Base-by-base conservation (phyloP, 176 grass and related monocot species). In the Coix lacrymajobi region DNA sequence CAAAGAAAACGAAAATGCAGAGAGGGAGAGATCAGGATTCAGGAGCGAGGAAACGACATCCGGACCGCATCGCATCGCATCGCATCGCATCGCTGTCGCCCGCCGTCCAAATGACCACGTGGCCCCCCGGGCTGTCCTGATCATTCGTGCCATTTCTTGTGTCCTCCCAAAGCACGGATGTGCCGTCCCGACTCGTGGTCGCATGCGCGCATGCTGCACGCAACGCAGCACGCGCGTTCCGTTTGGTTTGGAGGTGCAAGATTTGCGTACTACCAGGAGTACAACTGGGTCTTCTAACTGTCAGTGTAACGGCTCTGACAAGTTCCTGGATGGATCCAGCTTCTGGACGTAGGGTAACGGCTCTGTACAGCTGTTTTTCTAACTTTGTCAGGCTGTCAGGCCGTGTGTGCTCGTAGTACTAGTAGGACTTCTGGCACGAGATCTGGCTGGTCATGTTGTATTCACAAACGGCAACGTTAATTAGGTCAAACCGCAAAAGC, bases 41-140 rank as follows among this genome's bases (percentile, higher is more conserved):
- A 22, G 24, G 3, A n/a, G 11, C 8, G 25, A 1, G 49, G 3
- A 7, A 15, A 31, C 22, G 57, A 65, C 77, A 48, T 66, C 40
- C 66, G 66, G 66, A 5, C 54, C 9, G 54, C 3, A 58, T 25
- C 51, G 36, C 36, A 37, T 37, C 60, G 14, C 12, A 3, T n/a
- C n/a, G n/a, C n/a, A n/a, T 26, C 72, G 28, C 75, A 38, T 75
- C 68, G 75, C 75, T 14, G 81, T 79, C 81, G 80, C 86, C 73
- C 43, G 40, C 66, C 19, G 1, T 32, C 22, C 52, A 24, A 1
- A 56, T 56, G 52, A 56, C 22, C 52, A 56, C 22, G 52, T 56
- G 52, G 22, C 52, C 52, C 3, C 22, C 8, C 20, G n/a, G n/a
- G n/a, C 52, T 24, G 52, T 20, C 52, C 20, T 22, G 54, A 30